Percentiles rank a stretch among this genome's conserved stretches.
Evolutionary conservation across 1,139 yeast genomes (phyloP).

Genomic region (Geotrichum restrictum): DNA sequence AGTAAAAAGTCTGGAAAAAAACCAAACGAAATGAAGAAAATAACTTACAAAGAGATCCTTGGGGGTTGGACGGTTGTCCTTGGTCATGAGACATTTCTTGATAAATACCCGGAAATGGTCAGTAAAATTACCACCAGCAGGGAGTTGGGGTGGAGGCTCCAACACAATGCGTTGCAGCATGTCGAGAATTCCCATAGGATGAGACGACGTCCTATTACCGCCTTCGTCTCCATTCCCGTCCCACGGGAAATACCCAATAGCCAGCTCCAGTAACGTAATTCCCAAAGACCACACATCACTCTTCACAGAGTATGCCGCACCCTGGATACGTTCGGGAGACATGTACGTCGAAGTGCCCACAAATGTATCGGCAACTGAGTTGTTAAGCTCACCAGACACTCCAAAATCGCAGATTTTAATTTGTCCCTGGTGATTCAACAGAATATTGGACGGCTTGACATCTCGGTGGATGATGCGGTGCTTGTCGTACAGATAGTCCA

Average conservation of each 20-base stretch:
- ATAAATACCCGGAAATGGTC: conserved; percentile 57
- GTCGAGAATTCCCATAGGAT: conserved; percentile 86
- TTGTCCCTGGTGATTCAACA: conserved; percentile 73
- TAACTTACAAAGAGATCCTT: conserved; percentile 46
- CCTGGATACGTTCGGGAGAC: conserved; percentile 97
- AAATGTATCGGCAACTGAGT: conserved; percentile 92
- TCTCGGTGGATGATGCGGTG: conserved; percentile 91
- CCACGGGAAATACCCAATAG: conserved; percentile 73
- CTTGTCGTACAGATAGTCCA: conserved; percentile 71
- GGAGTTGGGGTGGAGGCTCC: conserved; percentile 80
- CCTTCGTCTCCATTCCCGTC: conserved; percentile 37
- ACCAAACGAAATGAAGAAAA: not conserved
- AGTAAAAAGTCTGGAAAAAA: not conserved
- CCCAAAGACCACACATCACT: conserved; percentile 98
- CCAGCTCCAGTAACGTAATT: conserved; percentile 78
- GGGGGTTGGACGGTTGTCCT: conserved; percentile 58
- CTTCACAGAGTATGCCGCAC: conserved; percentile 84
- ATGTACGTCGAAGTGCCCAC: conserved; percentile 96
- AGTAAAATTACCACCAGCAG: conserved; percentile 42
- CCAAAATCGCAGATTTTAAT: conserved; percentile 91
- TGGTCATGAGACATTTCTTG: conserved; percentile 67
- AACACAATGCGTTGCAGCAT: conserved; percentile 86
- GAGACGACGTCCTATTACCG: conserved; percentile 32
- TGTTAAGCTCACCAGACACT: conserved; percentile 82
- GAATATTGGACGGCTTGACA: conserved; percentile 84